Base-by-base conservation (phyloP, 208 protist genomes). In the Leishmania martiniquensis region DNA sequence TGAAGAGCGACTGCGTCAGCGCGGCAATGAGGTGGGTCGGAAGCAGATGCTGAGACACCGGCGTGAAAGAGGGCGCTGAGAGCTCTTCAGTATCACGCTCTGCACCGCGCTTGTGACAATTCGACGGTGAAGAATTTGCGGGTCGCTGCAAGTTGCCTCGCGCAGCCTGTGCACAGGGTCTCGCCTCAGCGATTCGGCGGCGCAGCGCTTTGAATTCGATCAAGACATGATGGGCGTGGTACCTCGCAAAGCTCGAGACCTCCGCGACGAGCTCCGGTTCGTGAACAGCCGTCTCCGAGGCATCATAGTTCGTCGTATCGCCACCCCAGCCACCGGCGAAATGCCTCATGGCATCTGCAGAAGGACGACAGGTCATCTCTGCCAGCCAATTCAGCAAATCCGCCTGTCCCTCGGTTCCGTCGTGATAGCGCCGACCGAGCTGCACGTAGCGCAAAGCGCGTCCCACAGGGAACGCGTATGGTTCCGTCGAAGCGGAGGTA, bases 221-320 rank as follows among this genome's bases (percentile, higher is more conserved):
- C 34, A 93, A 72, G 6, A 93, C 83, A 71, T 97, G 93, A 81
- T 97, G 91, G 17, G 82, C 87, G 75, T 97, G 91, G 75, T 94
- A 93, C 17, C 85, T 82, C 22, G 82, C 76, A 59, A 95, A 95
- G 20, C 70, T 60, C 7, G 72, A 73, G 1, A 83, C 87, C 71
- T 79, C 85, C 29, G n/a, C 74, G 13, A 80, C 39, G 32, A 77
- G 51, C 20, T 37, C 32, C 1, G 34, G 52, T 1, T 37, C 51
- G 49, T 44, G 22, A 17, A 39, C 47, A 1, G 49, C 49, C 52
- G n/a, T 45, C 45, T 76, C 69, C 13, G 45, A 47, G 39, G 37
- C 47, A 49, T 34, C 2, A 4, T 2, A 29, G 39, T 15, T 39
- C 39, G 12, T 20, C 39, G 32, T 22, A 49, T 39, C 0, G 39